A percentile compares a stretch with the other conserved stretches of the same genome.
These are phyloP conservation scores for Cokeromyces recurvatus DNA, from an alignment of 371 early-diverging fungal genomes.

Conservation along the genomic window DNA sequence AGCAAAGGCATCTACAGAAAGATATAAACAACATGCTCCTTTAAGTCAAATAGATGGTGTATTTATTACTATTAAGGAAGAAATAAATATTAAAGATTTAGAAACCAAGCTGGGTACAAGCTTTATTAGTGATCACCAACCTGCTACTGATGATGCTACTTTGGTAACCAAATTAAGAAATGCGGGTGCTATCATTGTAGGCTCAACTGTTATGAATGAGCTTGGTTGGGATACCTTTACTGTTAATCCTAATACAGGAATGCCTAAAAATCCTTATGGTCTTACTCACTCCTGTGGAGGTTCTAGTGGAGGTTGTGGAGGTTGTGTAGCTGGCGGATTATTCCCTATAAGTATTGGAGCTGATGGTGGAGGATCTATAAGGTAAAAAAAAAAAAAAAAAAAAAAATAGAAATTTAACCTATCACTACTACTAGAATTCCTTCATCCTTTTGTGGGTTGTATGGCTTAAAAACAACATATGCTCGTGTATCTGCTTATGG, in stretches of 20 bases:
- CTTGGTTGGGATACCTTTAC: slow-evolving; percentile 55
- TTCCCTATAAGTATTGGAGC: slow-evolving; percentile 67
- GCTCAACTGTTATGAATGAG: slow-evolving; percentile 64
- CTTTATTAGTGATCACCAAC: slow-evolving; percentile 47
- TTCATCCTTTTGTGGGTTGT: slow-evolving; percentile 65
- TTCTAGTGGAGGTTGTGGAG: slow-evolving; percentile 64
- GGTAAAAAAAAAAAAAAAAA: slow-evolving; percentile 17
- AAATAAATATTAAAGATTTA: slow-evolving; percentile 45
- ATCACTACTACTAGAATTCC: slow-evolving; percentile 58
- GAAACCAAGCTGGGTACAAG: slow-evolving; percentile 54
- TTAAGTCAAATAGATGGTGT: slow-evolving; percentile 61
- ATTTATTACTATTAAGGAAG: slow-evolving; percentile 20
- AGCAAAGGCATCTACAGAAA: slow-evolving; percentile 51
- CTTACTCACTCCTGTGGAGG: slow-evolving; percentile 62
- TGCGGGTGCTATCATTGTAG: slow-evolving; percentile 58
- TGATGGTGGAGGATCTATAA: slow-evolving; percentile 73
- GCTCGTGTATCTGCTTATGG: slow-evolving; percentile 58
- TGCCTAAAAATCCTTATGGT: slow-evolving; percentile 67
- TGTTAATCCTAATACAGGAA: slow-evolving; percentile 54
- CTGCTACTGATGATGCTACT: slow-evolving; percentile 48
- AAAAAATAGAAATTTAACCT: too few relatives aligned
- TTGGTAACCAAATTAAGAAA: slow-evolving; percentile 43
- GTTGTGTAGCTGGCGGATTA: slow-evolving; percentile 57
- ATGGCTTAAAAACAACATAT: slow-evolving; percentile 69
- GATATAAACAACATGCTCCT: slow-evolving; percentile 48